Conservation (phyloP, 108 stramenopile genomes). For the Schizochytrium sp. region DNA sequence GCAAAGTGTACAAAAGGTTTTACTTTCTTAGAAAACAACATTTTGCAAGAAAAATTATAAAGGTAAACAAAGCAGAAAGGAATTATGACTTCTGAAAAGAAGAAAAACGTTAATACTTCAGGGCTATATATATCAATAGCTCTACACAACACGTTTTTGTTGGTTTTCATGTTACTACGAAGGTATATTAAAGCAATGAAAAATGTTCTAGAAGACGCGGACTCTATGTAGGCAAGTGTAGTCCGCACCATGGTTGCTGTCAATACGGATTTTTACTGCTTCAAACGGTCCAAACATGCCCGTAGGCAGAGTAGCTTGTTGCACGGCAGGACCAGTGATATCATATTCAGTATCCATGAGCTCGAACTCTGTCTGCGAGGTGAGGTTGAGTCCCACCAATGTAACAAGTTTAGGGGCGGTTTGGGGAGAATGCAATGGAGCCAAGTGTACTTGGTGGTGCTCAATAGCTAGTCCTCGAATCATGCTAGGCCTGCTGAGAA, state of each 20-base stretch:
- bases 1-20: neutral
- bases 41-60: neutral
- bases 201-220: conserved; percentile 12
- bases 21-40: neutral
- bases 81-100: too few species aligned
- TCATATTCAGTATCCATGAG: neutral
- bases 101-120: too few species aligned
- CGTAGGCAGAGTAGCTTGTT: neutral
- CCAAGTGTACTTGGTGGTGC: neutral
- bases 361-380: neutral
- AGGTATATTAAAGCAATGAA: neutral
- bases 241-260: neutral
- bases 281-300: conserved; percentile 27
- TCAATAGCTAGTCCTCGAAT: conserved; percentile 22
- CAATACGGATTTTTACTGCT: neutral
- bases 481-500: neutral
- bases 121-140: too few species aligned
- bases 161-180: neutral
- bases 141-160: too few species aligned
- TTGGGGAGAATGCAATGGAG: neutral
- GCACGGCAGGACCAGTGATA: neutral
- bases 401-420: neutral
- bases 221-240: conserved; percentile 41
- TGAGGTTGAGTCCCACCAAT: neutral
- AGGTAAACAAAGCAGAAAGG: neutral